Evolutionary conservation across 2,329 filamentous ascomycete genomes (phyloP).

Genomic region (Penicillium sp.): DNA sequence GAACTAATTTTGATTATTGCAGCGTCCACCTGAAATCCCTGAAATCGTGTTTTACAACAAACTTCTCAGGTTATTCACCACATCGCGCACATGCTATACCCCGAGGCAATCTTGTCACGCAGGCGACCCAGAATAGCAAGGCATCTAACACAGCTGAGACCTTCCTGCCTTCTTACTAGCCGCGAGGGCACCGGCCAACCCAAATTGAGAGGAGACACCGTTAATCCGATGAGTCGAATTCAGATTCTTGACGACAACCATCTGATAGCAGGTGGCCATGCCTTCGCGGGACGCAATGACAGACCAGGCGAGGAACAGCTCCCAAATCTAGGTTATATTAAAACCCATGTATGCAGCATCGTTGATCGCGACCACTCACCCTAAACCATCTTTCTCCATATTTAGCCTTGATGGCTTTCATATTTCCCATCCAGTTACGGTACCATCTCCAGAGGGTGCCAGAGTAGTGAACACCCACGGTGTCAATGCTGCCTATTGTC

Average conservation of each 20-base stretch:
- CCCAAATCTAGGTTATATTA: constrained; percentile 65
- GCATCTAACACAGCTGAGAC: constrained; percentile 6
- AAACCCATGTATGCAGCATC: constrained; percentile 2
- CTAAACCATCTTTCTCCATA: constrained; percentile 87
- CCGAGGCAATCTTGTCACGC: no score
- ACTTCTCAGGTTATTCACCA: no score
- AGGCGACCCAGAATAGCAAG: no score
- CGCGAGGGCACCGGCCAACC: constrained; percentile 61
- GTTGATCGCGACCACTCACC: constrained; percentile 55
- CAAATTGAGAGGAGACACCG: constrained; percentile 66
- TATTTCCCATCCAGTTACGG: constrained; percentile 87
- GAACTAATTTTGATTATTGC: no score
- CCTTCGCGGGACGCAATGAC: constrained; percentile 76
- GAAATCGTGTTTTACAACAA: no score
- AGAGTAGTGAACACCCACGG: constrained; percentile 86
- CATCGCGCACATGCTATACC: no score
- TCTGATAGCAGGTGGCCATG: constrained; percentile 75
- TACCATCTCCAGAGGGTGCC: constrained; percentile 93
- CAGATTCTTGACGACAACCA: constrained; percentile 76
- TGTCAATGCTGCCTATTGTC: constrained; percentile 61
- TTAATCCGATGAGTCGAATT: constrained; percentile 74
- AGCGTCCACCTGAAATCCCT: no score
- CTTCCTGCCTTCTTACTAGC: constrained; percentile 38
- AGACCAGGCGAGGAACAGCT: constrained; percentile 77
- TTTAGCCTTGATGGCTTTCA: constrained; percentile 80